A percentile compares a stretch with the other conserved stretches of the same genome.
These are phyloP conservation scores for Hypoxylon lienhwacheense DNA, from an alignment of 495 filamentous ascomycete species.

Conservation along the genomic window DNA sequence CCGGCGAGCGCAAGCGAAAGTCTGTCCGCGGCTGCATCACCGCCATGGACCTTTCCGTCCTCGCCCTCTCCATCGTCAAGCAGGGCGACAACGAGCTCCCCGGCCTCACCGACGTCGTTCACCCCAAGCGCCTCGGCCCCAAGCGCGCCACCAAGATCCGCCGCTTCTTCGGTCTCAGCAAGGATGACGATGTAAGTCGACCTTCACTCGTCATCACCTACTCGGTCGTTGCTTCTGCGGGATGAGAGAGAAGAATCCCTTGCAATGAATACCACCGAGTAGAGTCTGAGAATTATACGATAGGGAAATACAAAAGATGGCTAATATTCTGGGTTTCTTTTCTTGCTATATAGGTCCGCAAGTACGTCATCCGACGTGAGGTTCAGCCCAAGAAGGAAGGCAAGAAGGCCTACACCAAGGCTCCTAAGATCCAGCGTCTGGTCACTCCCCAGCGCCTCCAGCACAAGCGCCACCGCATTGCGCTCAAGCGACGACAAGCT, in stretches of 20 bases:
- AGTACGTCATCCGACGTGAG: conserved; percentile 99
- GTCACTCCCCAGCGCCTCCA: conserved; percentile 99
- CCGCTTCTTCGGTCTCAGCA: conserved; percentile 96
- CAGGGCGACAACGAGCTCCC: conserved; percentile 92
- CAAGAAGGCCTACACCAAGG: conserved; percentile 98
- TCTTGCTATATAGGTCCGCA: conserved; percentile 68
- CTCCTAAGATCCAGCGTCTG: conserved; percentile 97
- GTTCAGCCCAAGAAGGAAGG: conserved; percentile 92
- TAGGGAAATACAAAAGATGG: conserved; percentile 23
- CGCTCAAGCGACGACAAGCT: conserved; percentile 93
- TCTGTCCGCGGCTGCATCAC: conserved; percentile 97
- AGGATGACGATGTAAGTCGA: conserved; percentile 97
- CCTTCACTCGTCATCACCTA: conserved; percentile 60
- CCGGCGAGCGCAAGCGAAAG: conserved; percentile 99
- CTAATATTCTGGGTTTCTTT: conserved; percentile 45
- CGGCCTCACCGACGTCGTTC: conserved; percentile 92
- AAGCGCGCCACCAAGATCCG: conserved; percentile 99
- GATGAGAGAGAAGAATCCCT: conserved; percentile 50
- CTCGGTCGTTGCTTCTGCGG: conserved; percentile 48
- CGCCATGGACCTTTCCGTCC: conserved; percentile 86
- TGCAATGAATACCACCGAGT: conserved; percentile 48
- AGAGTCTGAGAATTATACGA: conserved; percentile 53
- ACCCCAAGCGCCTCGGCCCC: conserved; percentile 97
- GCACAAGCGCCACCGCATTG: conserved; percentile 96
- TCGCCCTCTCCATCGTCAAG: conserved; percentile 94